A percentile compares a stretch with the other conserved stretches of the same genome.
Conservation (phyloP, 2,329 filamentous ascomycete genomes). For the Colletotrichum cuscutae region DNA sequence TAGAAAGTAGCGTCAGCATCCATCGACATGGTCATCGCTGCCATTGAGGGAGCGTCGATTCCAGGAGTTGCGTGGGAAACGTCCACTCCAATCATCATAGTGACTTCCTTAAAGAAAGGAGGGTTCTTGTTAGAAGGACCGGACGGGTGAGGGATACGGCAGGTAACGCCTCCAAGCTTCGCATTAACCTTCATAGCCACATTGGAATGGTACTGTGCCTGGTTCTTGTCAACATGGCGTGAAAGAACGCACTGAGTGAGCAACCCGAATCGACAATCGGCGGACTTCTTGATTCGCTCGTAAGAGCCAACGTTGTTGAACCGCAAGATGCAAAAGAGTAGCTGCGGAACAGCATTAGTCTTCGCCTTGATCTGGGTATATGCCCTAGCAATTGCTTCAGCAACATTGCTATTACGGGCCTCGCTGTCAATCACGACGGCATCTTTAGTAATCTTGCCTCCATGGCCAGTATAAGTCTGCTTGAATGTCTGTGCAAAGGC, state of each 20-base stretch:
- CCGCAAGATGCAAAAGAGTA: conserved; percentile 82
- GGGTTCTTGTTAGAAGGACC: conserved; percentile 33
- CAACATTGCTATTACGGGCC: conserved; percentile 51
- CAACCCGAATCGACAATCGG: conserved; percentile 86
- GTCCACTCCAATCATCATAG: conserved; percentile 83
- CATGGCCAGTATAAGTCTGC: conserved; percentile 58
- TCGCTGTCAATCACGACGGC: conserved; percentile 44
- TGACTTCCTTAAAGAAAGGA: conserved; percentile 49
- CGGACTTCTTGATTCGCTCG: conserved; percentile 87
- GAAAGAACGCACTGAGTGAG: conserved; percentile 85
- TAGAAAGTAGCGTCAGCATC: conserved; percentile 80
- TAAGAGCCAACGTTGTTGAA: conserved; percentile 80
- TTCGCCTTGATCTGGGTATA: conserved; percentile 66
- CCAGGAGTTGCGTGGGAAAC: conserved; percentile 86
- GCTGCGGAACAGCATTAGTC: conserved; percentile 70
- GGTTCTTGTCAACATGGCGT: conserved; percentile 74
- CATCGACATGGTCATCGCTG: conserved; percentile 85
- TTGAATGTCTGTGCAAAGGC: conserved; percentile 64
- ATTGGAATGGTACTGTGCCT: conserved; percentile 90
- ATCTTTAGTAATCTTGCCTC: conserved; percentile 49
- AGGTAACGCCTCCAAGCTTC: conserved; percentile 89
- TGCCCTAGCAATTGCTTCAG: conserved; percentile 63
- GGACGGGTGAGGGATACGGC: conserved; percentile 47
- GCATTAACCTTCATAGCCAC: conserved; percentile 97
- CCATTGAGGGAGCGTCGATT: conserved; percentile 76